Conservation (phyloP, 1,284 basidiomycete species). For the Agaricales sp. region DNA sequence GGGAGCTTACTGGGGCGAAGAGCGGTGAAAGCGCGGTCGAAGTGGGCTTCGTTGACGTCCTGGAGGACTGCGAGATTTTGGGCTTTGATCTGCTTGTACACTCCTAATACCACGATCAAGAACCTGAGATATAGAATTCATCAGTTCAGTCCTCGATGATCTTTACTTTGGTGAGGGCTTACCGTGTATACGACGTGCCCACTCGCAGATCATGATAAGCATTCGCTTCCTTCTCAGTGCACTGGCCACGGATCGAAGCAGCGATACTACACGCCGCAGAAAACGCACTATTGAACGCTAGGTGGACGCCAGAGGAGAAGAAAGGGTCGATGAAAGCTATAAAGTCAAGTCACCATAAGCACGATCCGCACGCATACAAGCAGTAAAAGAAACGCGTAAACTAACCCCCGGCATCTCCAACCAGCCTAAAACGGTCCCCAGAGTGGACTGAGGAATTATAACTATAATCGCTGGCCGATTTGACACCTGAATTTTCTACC, state of each 20-base stretch:
- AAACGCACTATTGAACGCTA: slow-evolving; percentile 54
- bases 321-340: slow-evolving; percentile 38
- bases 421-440: slow-evolving; percentile 48
- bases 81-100: slow-evolving; percentile 62
- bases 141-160: not conserved
- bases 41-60: slow-evolving; percentile 57
- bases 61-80: slow-evolving; percentile 45
- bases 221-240: slow-evolving; percentile 39
- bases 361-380: too few species aligned
- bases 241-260: slow-evolving; percentile 48
- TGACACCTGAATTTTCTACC: slow-evolving; percentile 31
- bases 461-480: slow-evolving; percentile 49
- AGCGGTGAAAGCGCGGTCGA: slow-evolving; percentile 53
- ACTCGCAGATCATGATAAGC: slow-evolving; percentile 52
- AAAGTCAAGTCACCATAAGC: not conserved
- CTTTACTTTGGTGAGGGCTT: not conserved
- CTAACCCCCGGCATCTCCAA: slow-evolving; percentile 64
- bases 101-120: slow-evolving; percentile 60
- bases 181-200: slow-evolving; percentile 52
- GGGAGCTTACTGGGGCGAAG: slow-evolving; percentile 43
- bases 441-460: slow-evolving; percentile 58
- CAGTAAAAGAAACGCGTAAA: not conserved
- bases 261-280: slow-evolving; percentile 55
- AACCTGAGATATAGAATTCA: slow-evolving; percentile 30
- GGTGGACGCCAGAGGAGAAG: slow-evolving; percentile 61